These are phyloP conservation scores for Gracilaria domingensis DNA, from an alignment of 23 red algal genomes.

Conservation along the genomic window DNA sequence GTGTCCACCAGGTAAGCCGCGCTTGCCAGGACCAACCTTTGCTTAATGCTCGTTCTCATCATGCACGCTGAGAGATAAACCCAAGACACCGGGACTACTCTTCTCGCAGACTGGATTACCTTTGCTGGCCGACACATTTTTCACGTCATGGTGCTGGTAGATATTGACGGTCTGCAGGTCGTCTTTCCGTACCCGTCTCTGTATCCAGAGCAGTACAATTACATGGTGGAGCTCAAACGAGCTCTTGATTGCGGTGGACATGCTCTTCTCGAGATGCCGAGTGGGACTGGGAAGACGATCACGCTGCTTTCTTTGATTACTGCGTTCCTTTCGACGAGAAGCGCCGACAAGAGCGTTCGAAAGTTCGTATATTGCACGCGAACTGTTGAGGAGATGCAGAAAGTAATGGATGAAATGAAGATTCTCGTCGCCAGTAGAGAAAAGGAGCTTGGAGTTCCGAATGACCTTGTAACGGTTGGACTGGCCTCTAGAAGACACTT, in stretches of 20 bases:
- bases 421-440: slow-evolving; percentile 77
- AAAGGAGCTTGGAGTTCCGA: slow-evolving; percentile 43
- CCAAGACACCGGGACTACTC: too few species aligned
- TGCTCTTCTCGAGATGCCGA: slow-evolving; percentile 97
- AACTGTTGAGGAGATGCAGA: slow-evolving; percentile 98
- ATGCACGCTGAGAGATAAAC: too few species aligned
- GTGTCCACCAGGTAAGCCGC: too few species aligned
- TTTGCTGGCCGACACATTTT: too few species aligned
- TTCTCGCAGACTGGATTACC: too few species aligned
- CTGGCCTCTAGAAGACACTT: slow-evolving; percentile 94
- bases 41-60: too few species aligned
- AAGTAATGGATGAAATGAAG: slow-evolving; percentile 94
- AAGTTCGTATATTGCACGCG: slow-evolving; percentile 99
- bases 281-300: slow-evolving; percentile 98
- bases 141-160: slow-evolving; percentile 41
- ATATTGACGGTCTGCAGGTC: slow-evolving; percentile 77
- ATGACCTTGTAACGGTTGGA: slow-evolving; percentile 85
- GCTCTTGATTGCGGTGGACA: slow-evolving; percentile 90
- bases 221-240: slow-evolving; percentile 95
- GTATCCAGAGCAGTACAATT: slow-evolving; percentile 96
- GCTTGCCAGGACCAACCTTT: too few species aligned
- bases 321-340: slow-evolving; percentile 77
- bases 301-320: slow-evolving; percentile 96
- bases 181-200: slow-evolving; percentile 95
- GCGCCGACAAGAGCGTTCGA: slow-evolving; percentile 54